A percentile compares a stretch with the other conserved stretches of the same genome.
Conservation (phyloP, 345 rosid species). For the Brassica carinata region DNA sequence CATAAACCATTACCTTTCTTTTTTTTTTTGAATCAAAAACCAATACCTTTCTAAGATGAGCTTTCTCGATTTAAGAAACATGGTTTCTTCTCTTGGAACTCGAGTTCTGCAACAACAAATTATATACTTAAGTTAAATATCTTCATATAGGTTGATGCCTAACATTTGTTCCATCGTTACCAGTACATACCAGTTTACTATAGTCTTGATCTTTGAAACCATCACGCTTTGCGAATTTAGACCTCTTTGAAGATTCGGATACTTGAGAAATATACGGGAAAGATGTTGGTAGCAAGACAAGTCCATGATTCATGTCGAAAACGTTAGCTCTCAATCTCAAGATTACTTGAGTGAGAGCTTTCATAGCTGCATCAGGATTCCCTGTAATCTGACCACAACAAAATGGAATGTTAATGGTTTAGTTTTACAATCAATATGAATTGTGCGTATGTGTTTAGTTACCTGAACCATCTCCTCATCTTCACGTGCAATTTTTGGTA, state of each 20-base stretch:
- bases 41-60: conserved; percentile 20
- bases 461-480: conserved; percentile 84
- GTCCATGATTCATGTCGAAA: conserved; percentile 69
- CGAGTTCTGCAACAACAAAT: conserved; percentile 42
- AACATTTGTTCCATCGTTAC: background rate
- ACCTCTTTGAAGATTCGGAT: conserved; percentile 32
- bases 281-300: conserved; percentile 54
- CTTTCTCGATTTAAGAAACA: conserved; percentile 44
- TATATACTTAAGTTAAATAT: background rate
- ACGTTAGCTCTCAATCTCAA: conserved; percentile 64
- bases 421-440: background rate
- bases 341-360: conserved; percentile 65
- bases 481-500: conserved; percentile 62
- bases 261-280: conserved; percentile 59
- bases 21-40: background rate
- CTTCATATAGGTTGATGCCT: conserved; percentile 3
- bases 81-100: conserved; percentile 59
- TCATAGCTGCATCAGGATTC: conserved; percentile 65
- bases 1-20: conserved; percentile 15
- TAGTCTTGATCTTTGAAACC: conserved; percentile 54
- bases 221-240: conserved; percentile 51
- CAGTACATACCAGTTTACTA: conserved; percentile 50
- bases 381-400: conserved; percentile 58
- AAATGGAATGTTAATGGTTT: background rate
- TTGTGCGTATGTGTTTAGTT: background rate